Evolutionary conservation across 2,329 filamentous ascomycete genomes (phyloP).

Genomic region (Nemania sp.): DNA sequence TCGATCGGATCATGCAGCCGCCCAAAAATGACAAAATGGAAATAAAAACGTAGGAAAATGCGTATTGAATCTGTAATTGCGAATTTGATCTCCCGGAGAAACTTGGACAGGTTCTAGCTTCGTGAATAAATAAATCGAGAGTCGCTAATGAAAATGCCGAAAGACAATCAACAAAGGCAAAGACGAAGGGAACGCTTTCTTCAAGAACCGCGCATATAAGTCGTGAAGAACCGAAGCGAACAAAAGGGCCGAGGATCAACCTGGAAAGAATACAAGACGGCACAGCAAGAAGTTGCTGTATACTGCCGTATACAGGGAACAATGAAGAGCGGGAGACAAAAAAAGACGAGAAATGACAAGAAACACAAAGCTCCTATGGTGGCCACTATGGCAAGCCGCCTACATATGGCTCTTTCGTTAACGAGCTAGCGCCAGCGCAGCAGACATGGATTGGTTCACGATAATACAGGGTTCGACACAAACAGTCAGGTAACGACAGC

Average conservation of each 20-base stretch:
- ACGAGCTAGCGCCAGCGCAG: conserved; percentile 18
- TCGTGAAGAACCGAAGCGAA: conserved; percentile 32
- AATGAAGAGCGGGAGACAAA: conserved; percentile 26
- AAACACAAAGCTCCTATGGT: background rate
- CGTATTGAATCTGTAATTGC: conserved; percentile 3
- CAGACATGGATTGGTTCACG: too few species aligned
- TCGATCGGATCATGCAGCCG: conserved; percentile 16
- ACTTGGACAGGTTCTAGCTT: conserved; percentile 5
- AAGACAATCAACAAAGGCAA: conserved; percentile 26
- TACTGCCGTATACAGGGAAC: conserved; percentile 30
- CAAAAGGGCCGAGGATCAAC: conserved; percentile 59
- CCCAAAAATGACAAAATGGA: background rate
- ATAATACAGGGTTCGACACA: too few species aligned
- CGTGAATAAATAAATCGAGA: conserved; percentile 20
- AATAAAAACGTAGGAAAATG: conserved; percentile 13
- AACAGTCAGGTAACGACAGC: conserved; percentile 14
- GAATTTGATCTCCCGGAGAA: conserved; percentile 7
- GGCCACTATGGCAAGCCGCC: conserved; percentile 9
- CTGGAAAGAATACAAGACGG: conserved; percentile 52
- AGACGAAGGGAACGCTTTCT: conserved; percentile 23
- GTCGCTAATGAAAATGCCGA: conserved; percentile 14
- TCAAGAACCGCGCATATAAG: conserved; percentile 27
- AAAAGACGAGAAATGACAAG: conserved; percentile 12
- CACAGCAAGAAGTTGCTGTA: conserved; percentile 34
- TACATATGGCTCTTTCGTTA: background rate